Conservation (phyloP, 1,284 basidiomycete genomes). For the Pseudozyma pruni region DNA sequence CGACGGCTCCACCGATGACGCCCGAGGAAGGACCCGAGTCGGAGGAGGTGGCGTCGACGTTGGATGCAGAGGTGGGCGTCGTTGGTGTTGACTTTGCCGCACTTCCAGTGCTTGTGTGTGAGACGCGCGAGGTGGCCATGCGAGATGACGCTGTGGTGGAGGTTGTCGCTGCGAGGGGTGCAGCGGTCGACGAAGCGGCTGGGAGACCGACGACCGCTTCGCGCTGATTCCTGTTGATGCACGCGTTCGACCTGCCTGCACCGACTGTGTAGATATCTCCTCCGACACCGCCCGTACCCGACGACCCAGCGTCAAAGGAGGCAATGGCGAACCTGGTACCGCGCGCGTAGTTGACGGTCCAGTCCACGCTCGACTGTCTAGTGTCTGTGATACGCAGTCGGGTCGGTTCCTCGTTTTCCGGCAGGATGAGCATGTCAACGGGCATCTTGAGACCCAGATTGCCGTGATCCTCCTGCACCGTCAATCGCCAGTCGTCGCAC, state of each 20-base stretch:
- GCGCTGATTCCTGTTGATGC: constrained; percentile 11
- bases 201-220: constrained; percentile 30
- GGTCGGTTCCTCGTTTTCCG: constrained; percentile 36
- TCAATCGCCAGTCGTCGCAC: constrained; percentile 41
- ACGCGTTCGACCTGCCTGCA: constrained; percentile 17
- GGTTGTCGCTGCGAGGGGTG: constrained; percentile 4
- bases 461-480: constrained; percentile 39
- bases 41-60: constrained; percentile 5
- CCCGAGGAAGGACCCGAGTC: constrained; percentile 12
- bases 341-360: constrained; percentile 41
- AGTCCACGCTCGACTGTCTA: constrained; percentile 22
- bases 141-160: constrained; percentile 13
- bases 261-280: constrained; percentile 28
- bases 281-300: constrained; percentile 43
- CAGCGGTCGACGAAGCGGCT: constrained; percentile 23
- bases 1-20: constrained; percentile 30
- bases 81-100: constrained; percentile 13
- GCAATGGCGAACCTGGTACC: constrained; percentile 45
- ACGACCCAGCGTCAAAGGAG: constrained; percentile 31
- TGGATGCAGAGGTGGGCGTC: constrained; percentile 7
- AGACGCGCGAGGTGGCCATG: constrained; percentile 19
- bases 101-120: constrained; percentile 1
- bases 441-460: constrained; percentile 43
- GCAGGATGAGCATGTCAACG: constrained; percentile 39
- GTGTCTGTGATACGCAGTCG: constrained; percentile 15